Base-by-base conservation (phyloP, 2,329 filamentous ascomycete species). In the Calcarisporium arbuscula region DNA sequence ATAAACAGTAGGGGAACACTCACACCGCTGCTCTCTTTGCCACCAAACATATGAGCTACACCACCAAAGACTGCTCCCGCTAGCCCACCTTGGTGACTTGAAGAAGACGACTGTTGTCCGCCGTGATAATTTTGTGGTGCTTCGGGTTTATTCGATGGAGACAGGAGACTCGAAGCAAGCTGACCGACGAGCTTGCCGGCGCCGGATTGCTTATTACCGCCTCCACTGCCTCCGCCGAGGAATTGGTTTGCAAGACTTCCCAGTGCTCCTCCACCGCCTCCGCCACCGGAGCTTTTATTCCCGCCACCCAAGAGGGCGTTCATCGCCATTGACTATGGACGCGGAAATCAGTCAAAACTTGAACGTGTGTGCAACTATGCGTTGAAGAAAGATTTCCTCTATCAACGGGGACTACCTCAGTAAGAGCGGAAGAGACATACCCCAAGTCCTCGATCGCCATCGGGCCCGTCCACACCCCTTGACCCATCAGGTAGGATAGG, bases 391-490 rank as follows among this genome's bases (percentile, higher is more conserved):
- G n/a, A 35, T n/a, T n/a, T n/a, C n/a, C n/a, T n/a, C n/a, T 27
- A 27, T 17, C 38, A 28, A 22, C 39, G 30, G 19, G 32, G 19
- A 16, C 12, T 12, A 12, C 19, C 32, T 27, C 21, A 14, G 15
- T 20, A 26, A 17, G 19, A 18, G 23, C 9, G 44, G 15, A 31
- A 36, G 22, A 14, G 22, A 70, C 79, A 55, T 72, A 84, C 80
- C 41, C 80, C 77, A 36, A 85, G 58, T 26, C 79, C 74, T 43
- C 80, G 69, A 33, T 84, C 79, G 21, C 74, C 70, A 19, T 64
- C 61, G 18, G 64, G 66, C 5, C 72, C 73, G 43, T 71, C 69
- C 15, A 63, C 47, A 34, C 68, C 70, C 47, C 72, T 63, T 36
- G 64, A 64, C 22, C 64, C 68, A 27, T 71, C 70, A 7, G 66